These are phyloP conservation scores for Begonia peltatifolia DNA, from an alignment of 306 rosid species.

Conservation along the genomic window DNA sequence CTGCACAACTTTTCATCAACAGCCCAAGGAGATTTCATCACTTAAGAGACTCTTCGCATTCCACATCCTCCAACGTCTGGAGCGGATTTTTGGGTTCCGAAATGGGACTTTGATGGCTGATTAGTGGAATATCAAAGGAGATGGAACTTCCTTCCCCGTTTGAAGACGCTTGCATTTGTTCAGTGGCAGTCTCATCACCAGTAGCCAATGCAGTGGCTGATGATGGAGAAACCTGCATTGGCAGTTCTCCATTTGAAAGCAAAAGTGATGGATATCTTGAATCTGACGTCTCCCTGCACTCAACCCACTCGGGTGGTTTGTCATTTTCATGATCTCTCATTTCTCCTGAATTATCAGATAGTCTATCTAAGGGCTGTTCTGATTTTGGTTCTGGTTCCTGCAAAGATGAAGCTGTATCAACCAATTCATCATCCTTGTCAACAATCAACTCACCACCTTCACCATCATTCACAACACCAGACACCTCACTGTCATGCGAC, in stretches of 20 bases:
- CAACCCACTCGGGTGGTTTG: conserved; percentile 93
- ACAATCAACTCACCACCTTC: conserved; percentile 36
- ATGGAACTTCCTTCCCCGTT: too few relatives aligned
- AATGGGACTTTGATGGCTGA: too few relatives aligned
- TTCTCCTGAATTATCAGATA: conserved; percentile 13
- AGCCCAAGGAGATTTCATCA: too few relatives aligned
- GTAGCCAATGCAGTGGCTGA: too few relatives aligned
- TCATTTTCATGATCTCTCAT: conserved; percentile 34
- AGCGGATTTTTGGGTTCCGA: too few relatives aligned
- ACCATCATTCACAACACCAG: conserved; percentile 16
- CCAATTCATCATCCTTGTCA: conserved; percentile 56
- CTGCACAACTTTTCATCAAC: too few relatives aligned
- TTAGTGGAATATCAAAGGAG: too few relatives aligned
- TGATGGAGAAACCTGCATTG: conserved; percentile 9
- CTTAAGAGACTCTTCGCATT: too few relatives aligned
- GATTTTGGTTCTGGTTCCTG: conserved; percentile 36
- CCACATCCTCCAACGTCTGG: too few relatives aligned
- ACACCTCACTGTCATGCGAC: conserved; percentile 48
- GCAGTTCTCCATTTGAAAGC: conserved; percentile 58
- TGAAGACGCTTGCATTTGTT: too few relatives aligned
- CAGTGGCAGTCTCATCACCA: too few relatives aligned
- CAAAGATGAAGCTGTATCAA: conserved; percentile 68
- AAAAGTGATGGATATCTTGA: conserved; percentile 39
- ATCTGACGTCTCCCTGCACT: conserved; percentile 94
- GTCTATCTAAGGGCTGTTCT: conserved; percentile 12